These are phyloP conservation scores for Draba incana DNA, from an alignment of 345 rosid species.

Conservation along the genomic window DNA sequence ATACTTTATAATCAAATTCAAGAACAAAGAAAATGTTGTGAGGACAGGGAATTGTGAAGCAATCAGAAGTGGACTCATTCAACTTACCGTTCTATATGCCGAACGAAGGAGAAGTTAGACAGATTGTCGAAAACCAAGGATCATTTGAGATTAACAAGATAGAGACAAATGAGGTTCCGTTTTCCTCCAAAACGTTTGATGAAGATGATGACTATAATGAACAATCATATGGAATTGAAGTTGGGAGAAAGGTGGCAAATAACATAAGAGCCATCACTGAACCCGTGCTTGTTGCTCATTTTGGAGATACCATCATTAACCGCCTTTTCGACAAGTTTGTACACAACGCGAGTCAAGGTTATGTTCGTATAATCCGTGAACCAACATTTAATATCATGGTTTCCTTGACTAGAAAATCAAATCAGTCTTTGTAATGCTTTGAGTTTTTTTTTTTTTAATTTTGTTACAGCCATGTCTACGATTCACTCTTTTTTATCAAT, in stretches of 20 bases:
- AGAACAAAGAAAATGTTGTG: background rate
- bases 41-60: conserved; percentile 40
- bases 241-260: background rate
- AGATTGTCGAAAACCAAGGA: conserved; percentile 35
- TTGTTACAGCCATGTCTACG: background rate
- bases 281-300: conserved; percentile 4
- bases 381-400: background rate
- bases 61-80: conserved; percentile 39
- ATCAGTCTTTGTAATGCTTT: background rate
- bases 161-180: background rate
- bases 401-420: background rate
- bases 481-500: too few relatives aligned
- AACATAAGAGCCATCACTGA: background rate
- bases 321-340: background rate
- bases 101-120: conserved; percentile 21
- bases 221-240: background rate
- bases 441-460: background rate
- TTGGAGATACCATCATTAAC: background rate
- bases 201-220: background rate
- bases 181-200: background rate
- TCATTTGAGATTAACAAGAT: conserved; percentile 29
- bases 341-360: background rate
- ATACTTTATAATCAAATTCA: too few relatives aligned
- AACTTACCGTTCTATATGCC: conserved; percentile 38
- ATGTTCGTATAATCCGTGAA: background rate